phyloP scores from a whole-genome alignment of 2,329 filamentous ascomycete genomes.

The Waltergamsia citrina region DNA sequence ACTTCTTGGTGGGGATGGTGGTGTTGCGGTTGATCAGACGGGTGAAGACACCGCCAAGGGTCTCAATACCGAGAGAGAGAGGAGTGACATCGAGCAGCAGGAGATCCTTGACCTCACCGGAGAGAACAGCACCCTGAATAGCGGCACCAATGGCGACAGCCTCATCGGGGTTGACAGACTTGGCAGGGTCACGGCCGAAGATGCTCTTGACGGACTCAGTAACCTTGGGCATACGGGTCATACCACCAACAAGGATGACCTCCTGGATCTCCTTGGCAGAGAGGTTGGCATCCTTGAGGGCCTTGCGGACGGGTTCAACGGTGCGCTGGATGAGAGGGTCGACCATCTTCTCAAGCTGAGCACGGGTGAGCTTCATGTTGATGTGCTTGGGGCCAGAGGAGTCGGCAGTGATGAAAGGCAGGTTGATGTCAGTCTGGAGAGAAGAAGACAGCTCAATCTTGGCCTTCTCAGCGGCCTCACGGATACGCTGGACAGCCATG shows the following conservation, averaged over 20 bases:
- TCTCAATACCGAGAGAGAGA: constrained; percentile 96
- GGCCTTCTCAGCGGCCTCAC: constrained; percentile 96
- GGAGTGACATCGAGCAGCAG: constrained; percentile 93
- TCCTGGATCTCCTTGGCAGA: constrained; percentile 93
- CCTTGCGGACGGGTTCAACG: constrained; percentile 90
- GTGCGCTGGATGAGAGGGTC: constrained; percentile 81
- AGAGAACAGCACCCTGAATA: constrained; percentile 92
- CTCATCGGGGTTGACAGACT: constrained; percentile 98
- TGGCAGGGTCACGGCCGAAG: constrained; percentile 92
- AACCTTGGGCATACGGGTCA: constrained; percentile 99
- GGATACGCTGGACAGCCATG: constrained; percentile 98
- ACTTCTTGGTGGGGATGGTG: constrained; percentile 99
- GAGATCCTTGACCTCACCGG: constrained; percentile 93
- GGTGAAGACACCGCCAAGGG: constrained; percentile 94
- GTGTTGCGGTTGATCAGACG: constrained; percentile 98
- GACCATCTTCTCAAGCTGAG: constrained; percentile 89
- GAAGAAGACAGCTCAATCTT: constrained; percentile 98
- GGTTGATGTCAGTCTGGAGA: constrained; percentile 92
- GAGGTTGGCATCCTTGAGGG: constrained; percentile 88
- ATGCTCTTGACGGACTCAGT: constrained; percentile 91
- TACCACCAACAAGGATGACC: constrained; percentile 95
- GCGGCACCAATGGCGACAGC: constrained; percentile 96
- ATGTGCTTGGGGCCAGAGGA: constrained; percentile 96
- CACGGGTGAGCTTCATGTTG: constrained; percentile 85
- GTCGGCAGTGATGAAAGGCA: constrained; percentile 97